Evolutionary conservation across 2,329 filamentous ascomycete species (phyloP).

Genomic region (Paramyrothecium sp.): DNA sequence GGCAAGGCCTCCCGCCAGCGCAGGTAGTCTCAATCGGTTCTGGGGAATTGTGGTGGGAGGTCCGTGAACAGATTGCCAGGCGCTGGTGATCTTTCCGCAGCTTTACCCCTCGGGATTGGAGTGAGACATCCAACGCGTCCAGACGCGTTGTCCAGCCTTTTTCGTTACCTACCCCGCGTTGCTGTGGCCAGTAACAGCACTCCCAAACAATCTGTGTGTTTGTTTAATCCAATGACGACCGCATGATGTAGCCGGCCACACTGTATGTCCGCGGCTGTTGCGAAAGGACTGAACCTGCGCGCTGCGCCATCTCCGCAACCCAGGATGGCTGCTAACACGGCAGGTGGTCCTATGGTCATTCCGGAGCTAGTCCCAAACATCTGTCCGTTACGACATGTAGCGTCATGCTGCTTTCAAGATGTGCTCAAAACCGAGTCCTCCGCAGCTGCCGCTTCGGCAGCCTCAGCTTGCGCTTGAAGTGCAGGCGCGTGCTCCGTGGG

Average conservation of each 20-base stretch:
- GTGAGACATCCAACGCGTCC: not conserved
- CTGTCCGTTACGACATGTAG: too few relatives aligned
- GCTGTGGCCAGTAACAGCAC: not conserved
- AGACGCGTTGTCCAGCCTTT: not conserved
- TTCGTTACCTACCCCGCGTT: not conserved
- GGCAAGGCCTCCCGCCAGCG: not conserved
- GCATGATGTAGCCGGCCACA: not conserved
- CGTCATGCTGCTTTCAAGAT: not conserved
- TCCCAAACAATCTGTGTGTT: not conserved
- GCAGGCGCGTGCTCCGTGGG: constrained; percentile 74
- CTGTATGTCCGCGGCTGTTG: too few relatives aligned
- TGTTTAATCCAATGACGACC: not conserved
- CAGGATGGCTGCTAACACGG: too few relatives aligned
- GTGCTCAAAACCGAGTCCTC: not conserved
- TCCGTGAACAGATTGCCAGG: too few relatives aligned
- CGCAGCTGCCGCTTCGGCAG: constrained; percentile 38
- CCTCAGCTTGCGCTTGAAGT: constrained; percentile 60
- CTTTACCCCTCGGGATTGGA: not conserved
- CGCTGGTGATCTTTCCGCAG: not conserved
- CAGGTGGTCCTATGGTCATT: too few relatives aligned
- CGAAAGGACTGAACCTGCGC: too few relatives aligned
- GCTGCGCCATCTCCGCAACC: too few relatives aligned
- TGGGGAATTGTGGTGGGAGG: too few relatives aligned
- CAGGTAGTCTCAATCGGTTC: too few relatives aligned
- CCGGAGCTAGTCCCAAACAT: too few relatives aligned